A percentile compares a stretch with the other conserved stretches of the same genome.
These are phyloP conservation scores for Kwoniella pini DNA, from an alignment of 768 basidiomycete species.

Conservation along the genomic window DNA sequence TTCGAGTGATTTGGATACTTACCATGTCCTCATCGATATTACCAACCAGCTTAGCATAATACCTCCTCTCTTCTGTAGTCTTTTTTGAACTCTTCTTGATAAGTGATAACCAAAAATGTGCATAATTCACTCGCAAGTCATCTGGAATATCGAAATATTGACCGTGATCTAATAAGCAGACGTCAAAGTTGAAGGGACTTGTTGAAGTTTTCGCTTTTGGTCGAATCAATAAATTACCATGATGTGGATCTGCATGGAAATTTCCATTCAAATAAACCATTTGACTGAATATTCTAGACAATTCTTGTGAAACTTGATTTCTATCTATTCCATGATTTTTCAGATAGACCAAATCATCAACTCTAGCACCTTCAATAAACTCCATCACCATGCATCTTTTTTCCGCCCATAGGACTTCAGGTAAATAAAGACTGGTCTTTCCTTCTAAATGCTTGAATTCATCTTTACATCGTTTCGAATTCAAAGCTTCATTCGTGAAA, in stretches of 20 bases:
- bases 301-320: slow-evolving; percentile 87
- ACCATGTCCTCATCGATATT: slow-evolving; percentile 87
- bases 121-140: slow-evolving; percentile 73
- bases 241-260: slow-evolving; percentile 74
- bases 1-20: slow-evolving; percentile 52
- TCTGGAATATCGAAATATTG: slow-evolving; percentile 79
- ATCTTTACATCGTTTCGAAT: slow-evolving; percentile 68
- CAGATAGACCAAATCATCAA: slow-evolving; percentile 84
- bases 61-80: slow-evolving; percentile 68
- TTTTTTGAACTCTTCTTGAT: slow-evolving; percentile 70
- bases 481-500: slow-evolving; percentile 83
- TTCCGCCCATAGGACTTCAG: slow-evolving; percentile 69
- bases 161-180: slow-evolving; percentile 88
- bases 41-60: slow-evolving; percentile 87
- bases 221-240: slow-evolving; percentile 87
- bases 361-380: slow-evolving; percentile 73
- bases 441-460: slow-evolving; percentile 69
- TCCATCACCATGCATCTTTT: slow-evolving; percentile 93
- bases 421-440: slow-evolving; percentile 81
- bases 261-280: slow-evolving; percentile 96
- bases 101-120: slow-evolving; percentile 74
- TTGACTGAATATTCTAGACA: slow-evolving; percentile 83
- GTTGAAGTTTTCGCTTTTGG: slow-evolving; percentile 64
- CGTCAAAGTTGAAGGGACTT: slow-evolving; percentile 93
- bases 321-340: slow-evolving; percentile 80